Evolutionary conservation across 768 basidiomycete species (phyloP).

Genomic region (Suillus sp.): DNA sequence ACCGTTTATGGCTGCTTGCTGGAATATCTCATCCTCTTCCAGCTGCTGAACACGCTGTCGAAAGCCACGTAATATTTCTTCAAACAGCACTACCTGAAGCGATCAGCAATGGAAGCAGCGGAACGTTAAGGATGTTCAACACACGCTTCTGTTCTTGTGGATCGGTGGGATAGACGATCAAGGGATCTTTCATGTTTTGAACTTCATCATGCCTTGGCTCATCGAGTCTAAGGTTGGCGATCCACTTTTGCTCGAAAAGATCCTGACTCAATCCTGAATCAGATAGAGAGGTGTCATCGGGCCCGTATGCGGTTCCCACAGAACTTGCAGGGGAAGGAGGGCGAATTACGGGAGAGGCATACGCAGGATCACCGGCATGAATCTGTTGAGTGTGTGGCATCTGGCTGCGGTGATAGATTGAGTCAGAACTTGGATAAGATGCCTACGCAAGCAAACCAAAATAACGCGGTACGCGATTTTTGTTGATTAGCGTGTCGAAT

Average conservation of each 20-base stretch:
- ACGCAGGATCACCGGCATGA: slow-evolving; percentile 39
- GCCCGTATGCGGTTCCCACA: slow-evolving; percentile 48
- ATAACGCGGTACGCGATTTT: slow-evolving; percentile 34
- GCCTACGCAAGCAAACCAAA: slow-evolving; percentile 12
- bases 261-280: slow-evolving; percentile 41
- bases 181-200: slow-evolving; percentile 30
- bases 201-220: slow-evolving; percentile 41
- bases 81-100: slow-evolving; percentile 33
- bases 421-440: slow-evolving; percentile 6
- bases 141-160: slow-evolving; percentile 43
- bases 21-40: slow-evolving; percentile 48
- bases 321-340: slow-evolving; percentile 50
- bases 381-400: slow-evolving; percentile 36
- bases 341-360: slow-evolving; percentile 48
- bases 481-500: slow-evolving; percentile 31
- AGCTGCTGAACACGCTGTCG: slow-evolving; percentile 39
- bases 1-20: slow-evolving; percentile 39
- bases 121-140: slow-evolving; percentile 18
- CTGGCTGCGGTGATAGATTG: slow-evolving; percentile 14
- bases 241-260: slow-evolving; percentile 40
- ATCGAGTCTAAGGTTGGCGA: slow-evolving; percentile 37
- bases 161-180: slow-evolving; percentile 37
- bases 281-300: slow-evolving; percentile 45
- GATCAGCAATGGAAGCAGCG: not conserved
- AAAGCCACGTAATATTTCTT: slow-evolving; percentile 41